Conservation (phyloP, 176 grass and related monocot genomes). For the Ensete ventricosum region DNA sequence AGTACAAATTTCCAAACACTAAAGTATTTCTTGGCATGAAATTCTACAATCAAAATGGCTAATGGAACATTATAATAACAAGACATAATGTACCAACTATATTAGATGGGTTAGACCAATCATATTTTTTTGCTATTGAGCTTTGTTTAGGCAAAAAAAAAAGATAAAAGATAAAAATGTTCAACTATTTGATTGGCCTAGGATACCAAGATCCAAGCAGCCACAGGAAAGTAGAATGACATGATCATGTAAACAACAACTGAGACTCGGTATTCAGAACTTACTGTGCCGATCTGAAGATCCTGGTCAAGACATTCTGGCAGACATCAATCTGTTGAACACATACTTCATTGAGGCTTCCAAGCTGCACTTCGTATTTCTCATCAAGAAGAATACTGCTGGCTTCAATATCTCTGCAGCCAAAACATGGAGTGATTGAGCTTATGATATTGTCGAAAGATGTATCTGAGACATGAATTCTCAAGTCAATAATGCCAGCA, state of each 20-base stretch:
- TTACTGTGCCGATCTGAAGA: slow-evolving; percentile 11
- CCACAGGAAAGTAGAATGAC: too few relatives aligned
- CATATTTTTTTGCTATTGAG: too few relatives aligned
- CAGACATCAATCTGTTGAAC: slow-evolving; percentile 5
- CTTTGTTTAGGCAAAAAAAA: too few relatives aligned
- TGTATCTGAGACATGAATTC: neutral
- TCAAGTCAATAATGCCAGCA: neutral
- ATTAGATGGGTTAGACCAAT: too few relatives aligned
- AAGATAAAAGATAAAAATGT: too few relatives aligned
- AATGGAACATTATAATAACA: too few relatives aligned
- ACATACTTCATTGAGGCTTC: slow-evolving; percentile 14
- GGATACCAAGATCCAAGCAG: too few relatives aligned
- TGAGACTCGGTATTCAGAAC: neutral
- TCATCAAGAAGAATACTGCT: slow-evolving; percentile 21
- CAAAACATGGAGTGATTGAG: neutral
- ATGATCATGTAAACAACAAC: neutral
- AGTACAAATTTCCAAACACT: too few relatives aligned
- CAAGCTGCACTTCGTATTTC: slow-evolving; percentile 15
- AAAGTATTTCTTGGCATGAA: too few relatives aligned
- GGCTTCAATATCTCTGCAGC: slow-evolving; percentile 19
- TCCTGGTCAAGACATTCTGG: slow-evolving; percentile 1
- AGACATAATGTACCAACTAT: too few relatives aligned
- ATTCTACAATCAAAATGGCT: too few relatives aligned
- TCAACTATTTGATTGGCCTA: too few relatives aligned
- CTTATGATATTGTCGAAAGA: neutral